Base-by-base conservation (phyloP, 305 asterid genomes). In the Withania somnifera region DNA sequence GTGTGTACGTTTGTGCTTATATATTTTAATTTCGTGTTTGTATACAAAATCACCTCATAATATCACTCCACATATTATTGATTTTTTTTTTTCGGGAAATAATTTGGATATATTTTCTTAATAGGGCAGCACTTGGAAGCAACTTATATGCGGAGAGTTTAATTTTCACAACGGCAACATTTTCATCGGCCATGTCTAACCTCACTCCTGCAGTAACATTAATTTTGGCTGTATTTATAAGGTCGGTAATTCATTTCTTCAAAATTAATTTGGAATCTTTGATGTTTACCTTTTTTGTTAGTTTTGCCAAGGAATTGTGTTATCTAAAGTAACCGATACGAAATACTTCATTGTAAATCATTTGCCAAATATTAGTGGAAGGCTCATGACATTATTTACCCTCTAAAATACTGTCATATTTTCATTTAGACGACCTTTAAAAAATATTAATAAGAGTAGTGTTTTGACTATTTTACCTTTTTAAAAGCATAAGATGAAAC, bases 151-250 rank as follows among this genome's bases (percentile, higher is more conserved):
- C 89, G 4, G 85, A 84, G 81, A 79, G 87, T 56, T 34, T 86
- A 45, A 78, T 84, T 26, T 75, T 84, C 75, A 82, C 89, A 15
- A 84, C 89, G 7, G 84, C 89, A 78, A 84, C 89, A 47, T 82
- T 78, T 52, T 81, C 87, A 53, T 76, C 89, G 75, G 85, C 89
- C 57, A 82, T 86, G 87, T 47, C 84, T 45, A 86, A 84, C 78
- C 53, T 79, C 40, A 82, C 83, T 82, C 89, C 89, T 78, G 86
- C 87, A 71, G 80, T 86, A 20, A 86, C 89, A 7, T 63, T 86
- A 19, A 32, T 84, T 71, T 10, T 86, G 84, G 85, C 89, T 58
- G 36, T 84, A 13, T n/a, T 79, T 53, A 50, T 84, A 24, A 50
- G 87, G n/a, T n/a, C n/a, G n/a, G 89, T 56, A 86, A 17, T 76